Evolutionary conservation across 305 asterid species (phyloP), one percentile per base, ranked within the genome.

Genomic region (Stenogyne calaminthoides): DNA sequence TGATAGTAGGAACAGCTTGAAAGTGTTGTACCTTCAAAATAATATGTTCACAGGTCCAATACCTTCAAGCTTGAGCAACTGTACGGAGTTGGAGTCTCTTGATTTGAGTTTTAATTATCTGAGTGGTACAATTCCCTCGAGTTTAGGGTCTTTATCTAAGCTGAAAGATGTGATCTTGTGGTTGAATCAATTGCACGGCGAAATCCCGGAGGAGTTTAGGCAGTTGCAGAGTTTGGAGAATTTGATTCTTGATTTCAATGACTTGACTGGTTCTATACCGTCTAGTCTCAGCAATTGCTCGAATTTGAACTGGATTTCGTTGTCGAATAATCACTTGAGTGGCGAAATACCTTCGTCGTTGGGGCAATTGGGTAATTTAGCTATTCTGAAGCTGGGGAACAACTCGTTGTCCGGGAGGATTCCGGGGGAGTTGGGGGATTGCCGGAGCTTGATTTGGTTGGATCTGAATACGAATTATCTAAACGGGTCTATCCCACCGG

Each of bases 361-460:
- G 39, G 97, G 96, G 1, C 72, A 62, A 55, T 65, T 92, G 57
- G 15, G 77, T 3, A 80, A 87, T 71, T 81, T 92, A 1, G 87
- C 87, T 12, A 89, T 88, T 27, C 63, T 92, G 64, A 85, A 92
- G 77, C 84, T 89, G 0, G 86, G 92, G 19, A 84, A 85, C 37
- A 89, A 90, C 62, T 80, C 86, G 2, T 66, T 91, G 12, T 83
- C 86, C 0, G 96, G 97, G 22, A 78, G 57, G 27, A 87, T 91
- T 37, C 96, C 97, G 0, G 77, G 84, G 0, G 96, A 89, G 80
- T 74, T 89, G 20, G 97, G 97, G 40, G 93, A 89, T 72, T 89
- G 97, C 52, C 81, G 80, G 18, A 89, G 91, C 78, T 83, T 91
- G 90, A 79, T 91, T 67, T 91, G 97, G 97, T 76, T 91, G 87